A percentile compares a stretch with the other conserved stretches of the same genome.
phyloP scores from a whole-genome alignment of 2,329 filamentous ascomycete species.

The Aspergillus sp. region DNA sequence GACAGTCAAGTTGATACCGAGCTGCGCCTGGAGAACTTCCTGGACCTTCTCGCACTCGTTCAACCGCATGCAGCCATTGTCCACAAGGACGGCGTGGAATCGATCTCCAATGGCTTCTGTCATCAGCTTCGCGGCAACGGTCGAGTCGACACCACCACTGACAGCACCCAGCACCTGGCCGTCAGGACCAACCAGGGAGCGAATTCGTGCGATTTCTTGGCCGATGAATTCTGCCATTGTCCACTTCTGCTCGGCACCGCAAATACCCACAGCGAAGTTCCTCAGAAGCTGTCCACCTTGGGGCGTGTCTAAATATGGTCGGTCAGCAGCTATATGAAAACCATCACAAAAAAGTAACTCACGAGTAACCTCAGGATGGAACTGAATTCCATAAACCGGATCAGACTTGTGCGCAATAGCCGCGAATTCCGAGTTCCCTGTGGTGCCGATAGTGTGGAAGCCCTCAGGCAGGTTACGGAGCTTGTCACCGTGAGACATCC shows the following conservation, averaged over 20 bases:
- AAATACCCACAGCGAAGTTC: slow-evolving; percentile 86
- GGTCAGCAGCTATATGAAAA: background rate
- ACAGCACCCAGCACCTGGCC: slow-evolving; percentile 81
- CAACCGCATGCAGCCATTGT: slow-evolving; percentile 82
- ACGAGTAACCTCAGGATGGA: slow-evolving; percentile 79
- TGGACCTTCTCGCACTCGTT: slow-evolving; percentile 83
- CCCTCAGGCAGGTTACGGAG: slow-evolving; percentile 69
- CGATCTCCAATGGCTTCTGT: slow-evolving; percentile 80
- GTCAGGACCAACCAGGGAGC: slow-evolving; percentile 74
- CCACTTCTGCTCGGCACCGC: slow-evolving; percentile 75
- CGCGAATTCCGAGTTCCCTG: slow-evolving; percentile 74
- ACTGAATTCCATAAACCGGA: slow-evolving; percentile 78
- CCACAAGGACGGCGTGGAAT: slow-evolving; percentile 80
- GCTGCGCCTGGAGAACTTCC: slow-evolving; percentile 71
- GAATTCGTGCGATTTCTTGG: slow-evolving; percentile 77
- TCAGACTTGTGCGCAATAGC: slow-evolving; percentile 60
- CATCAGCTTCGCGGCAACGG: slow-evolving; percentile 84
- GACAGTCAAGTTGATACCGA: slow-evolving; percentile 88
- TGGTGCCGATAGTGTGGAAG: slow-evolving; percentile 73
- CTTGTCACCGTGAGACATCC: slow-evolving; percentile 92
- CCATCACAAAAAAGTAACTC: background rate
- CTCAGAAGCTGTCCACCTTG: slow-evolving; percentile 68
- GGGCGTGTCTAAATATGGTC: slow-evolving; percentile 30
- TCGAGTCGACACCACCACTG: slow-evolving; percentile 84
- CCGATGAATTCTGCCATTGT: slow-evolving; percentile 81